A percentile compares a stretch with the other conserved stretches of the same genome.
Evolutionary conservation across 441 rosid genomes (phyloP).

Genomic region (Gossypium gossypioides): DNA sequence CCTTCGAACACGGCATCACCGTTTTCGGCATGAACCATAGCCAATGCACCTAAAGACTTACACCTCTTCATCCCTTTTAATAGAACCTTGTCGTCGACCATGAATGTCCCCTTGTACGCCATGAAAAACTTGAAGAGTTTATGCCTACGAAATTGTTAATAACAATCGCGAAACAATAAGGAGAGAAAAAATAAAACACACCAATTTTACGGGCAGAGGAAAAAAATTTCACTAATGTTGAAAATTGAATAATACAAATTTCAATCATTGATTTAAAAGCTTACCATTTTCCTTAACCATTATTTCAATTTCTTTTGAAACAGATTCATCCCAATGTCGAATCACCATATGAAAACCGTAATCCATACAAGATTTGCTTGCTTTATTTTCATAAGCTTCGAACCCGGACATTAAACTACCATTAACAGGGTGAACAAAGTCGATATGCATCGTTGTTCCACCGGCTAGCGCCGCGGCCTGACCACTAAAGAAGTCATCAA

Average conservation of each 20-base stretch:
- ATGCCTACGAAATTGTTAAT: constrained; percentile 38
- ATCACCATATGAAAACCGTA: constrained; percentile 93
- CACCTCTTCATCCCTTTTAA: constrained; percentile 70
- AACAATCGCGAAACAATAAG: too few relatives aligned
- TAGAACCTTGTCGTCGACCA: constrained; percentile 74
- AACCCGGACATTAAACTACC: constrained; percentile 67
- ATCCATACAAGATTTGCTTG: constrained; percentile 71
- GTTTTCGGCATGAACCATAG: constrained; percentile 98
- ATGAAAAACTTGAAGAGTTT: constrained; percentile 92
- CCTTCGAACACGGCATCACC: constrained; percentile 96
- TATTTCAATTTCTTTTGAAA: constrained; percentile 68
- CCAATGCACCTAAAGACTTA: constrained; percentile 88
- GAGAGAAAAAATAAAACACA: too few relatives aligned
- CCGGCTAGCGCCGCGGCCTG: constrained; percentile 97
- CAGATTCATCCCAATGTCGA: constrained; percentile 73
- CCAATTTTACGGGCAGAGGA: too few relatives aligned
- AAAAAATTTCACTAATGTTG: neutral
- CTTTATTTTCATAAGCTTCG: constrained; percentile 63
- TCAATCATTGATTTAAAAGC: neutral
- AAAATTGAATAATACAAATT: neutral
- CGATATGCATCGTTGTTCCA: constrained; percentile 95
- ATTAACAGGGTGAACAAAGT: constrained; percentile 70
- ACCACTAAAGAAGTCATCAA: constrained; percentile 90
- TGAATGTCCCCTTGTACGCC: constrained; percentile 76
- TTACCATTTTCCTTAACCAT: constrained; percentile 75